These are phyloP conservation scores for Macadamia integrifolia DNA, from an alignment of 164 flowering plant species.

Conservation along the genomic window DNA sequence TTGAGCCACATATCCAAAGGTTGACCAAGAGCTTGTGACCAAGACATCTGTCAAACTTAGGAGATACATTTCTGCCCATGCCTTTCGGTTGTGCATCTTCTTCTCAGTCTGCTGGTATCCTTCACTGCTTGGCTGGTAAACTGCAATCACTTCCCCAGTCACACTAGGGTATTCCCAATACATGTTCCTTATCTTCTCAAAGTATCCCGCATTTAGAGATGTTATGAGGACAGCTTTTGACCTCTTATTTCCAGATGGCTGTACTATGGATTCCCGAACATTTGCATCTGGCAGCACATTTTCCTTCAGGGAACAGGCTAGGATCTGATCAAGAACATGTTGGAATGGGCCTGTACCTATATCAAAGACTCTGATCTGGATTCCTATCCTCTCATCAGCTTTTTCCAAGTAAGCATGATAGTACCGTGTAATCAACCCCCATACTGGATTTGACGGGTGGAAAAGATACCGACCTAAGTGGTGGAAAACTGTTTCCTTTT, in stretches of 20 bases:
- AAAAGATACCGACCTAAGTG: conserved; percentile 73
- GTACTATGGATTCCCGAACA: conserved; percentile 14
- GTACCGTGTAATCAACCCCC: conserved; percentile 80
- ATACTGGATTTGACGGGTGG: conserved; percentile 69
- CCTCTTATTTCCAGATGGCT: conserved; percentile 18
- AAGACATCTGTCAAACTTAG: conserved; percentile 59
- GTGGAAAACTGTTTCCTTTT: conserved; percentile 71
- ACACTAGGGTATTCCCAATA: conserved; percentile 71
- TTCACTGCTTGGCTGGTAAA: conserved; percentile 85
- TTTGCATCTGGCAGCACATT: conserved; percentile 51
- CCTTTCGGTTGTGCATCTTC: conserved; percentile 60
- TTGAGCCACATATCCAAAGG: conserved; percentile 92
- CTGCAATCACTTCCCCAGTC: conserved; percentile 57
- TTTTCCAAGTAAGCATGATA: conserved; percentile 69
- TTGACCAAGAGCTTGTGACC: conserved; percentile 85
- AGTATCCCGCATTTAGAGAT: conserved; percentile 59
- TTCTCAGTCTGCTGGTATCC: conserved; percentile 61
- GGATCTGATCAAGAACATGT: conserved; percentile 63
- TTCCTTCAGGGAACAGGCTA: conserved; percentile 55
- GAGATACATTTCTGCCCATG: conserved; percentile 85
- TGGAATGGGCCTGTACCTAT: conserved; percentile 53
- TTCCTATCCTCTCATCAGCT: conserved; percentile 71
- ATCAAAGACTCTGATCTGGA: conserved; percentile 77
- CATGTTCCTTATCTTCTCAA: conserved; percentile 53
- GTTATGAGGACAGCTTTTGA: conserved; percentile 61